Evolutionary conservation across 83 land plant species (phyloP), one percentile per base, ranked within the genome.

Genomic region (Picea engelmannii): DNA sequence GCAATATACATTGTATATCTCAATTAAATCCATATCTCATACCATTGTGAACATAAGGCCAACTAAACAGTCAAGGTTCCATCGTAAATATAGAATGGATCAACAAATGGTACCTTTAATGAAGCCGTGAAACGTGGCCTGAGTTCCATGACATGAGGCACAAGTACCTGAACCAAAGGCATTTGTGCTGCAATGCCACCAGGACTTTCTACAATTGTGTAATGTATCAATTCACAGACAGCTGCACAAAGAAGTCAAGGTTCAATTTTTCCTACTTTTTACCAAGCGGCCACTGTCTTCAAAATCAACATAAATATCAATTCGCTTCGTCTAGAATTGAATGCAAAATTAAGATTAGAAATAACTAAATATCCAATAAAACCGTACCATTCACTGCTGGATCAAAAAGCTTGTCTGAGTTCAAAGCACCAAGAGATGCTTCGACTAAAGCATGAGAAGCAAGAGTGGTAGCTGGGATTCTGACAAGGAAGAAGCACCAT

Each of bases 131-230:
- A 94, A 38, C 94, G 94, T 66, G 87, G 83, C 73, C 92, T 87
- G 24, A 95, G 84, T 82, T 82, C 88, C 99, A 97, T 97, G 24
- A 97, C 92, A 78, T 85, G 92, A 67, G 99, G 97, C 52, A 97
- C 98, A 85, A 97, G 82, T 31, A 95, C 91, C 82, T 95, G 98
- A 81, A 97, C 91, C 61, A 97, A 86, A n/a, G 98, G 96, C 97
- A 97, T 93, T 35, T 97, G 96, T 13, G 82, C 90, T 70, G 94
- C 79, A 81, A 90, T 60, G 79, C 84, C 95, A 74, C 80, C 87
- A 61, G 88, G 86, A 76, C 84, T 88, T 79, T 86, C 93, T 58
- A 82, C 81, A 64, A 91, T 88, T 78, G 99, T 89, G 82, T 87
- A 95, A 68, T 92, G 96, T 83, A 97, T 97, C 83, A 97, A 87